These are phyloP conservation scores for Capsicum chinense DNA, from an alignment of 257 asterid genomes.

Conservation along the genomic window DNA sequence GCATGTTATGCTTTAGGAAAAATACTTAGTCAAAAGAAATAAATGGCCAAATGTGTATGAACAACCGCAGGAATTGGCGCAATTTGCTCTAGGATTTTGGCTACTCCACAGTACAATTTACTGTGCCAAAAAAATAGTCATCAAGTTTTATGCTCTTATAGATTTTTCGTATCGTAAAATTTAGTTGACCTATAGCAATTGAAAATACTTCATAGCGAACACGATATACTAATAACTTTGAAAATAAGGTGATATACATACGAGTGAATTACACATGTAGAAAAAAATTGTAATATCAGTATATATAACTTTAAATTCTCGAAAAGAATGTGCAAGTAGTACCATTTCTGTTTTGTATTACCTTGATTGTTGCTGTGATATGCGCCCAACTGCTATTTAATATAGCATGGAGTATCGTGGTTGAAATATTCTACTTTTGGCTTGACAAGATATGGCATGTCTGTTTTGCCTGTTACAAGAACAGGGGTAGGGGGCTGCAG, in stretches of 20 bases:
- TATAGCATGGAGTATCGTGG: neutral
- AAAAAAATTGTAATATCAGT: neutral
- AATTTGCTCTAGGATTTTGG: neutral
- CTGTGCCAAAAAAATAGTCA: neutral
- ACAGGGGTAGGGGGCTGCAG: neutral
- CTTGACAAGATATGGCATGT: neutral
- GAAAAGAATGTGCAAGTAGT: neutral
- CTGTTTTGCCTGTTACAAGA: neutral
- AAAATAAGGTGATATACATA: neutral
- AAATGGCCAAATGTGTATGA: neutral
- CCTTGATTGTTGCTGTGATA: constrained; percentile 5
- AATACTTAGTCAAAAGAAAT: neutral
- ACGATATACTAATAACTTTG: too few species aligned
- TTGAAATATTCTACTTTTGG: neutral
- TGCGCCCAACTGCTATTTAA: neutral
- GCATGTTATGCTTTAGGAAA: neutral
- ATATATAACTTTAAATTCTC: neutral
- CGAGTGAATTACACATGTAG: neutral
- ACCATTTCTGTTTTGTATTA: neutral
- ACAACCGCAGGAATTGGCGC: constrained; percentile 2
- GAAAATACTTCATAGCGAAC: neutral
- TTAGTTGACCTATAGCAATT: neutral
- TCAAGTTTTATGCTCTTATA: neutral
- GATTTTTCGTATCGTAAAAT: neutral
- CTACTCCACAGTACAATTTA: neutral